These are phyloP conservation scores for Arabidopsis hybrid DNA, from an alignment of 441 rosid genomes.

Conservation along the genomic window DNA sequence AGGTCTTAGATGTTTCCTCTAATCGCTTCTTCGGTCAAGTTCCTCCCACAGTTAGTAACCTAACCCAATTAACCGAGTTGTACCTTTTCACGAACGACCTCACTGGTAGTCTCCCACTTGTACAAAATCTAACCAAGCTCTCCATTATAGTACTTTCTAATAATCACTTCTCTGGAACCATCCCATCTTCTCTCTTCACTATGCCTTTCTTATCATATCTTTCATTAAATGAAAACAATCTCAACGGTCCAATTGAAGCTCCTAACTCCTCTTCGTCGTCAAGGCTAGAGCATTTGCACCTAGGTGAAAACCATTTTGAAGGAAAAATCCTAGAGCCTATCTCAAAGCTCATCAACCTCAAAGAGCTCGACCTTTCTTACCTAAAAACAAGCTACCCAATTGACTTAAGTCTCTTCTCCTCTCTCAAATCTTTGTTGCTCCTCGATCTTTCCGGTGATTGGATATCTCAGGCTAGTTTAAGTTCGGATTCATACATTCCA, in stretches of 20 bases:
- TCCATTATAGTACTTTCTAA: not conserved
- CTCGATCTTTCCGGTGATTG: not conserved
- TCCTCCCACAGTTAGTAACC: not conserved
- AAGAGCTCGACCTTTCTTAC: not conserved
- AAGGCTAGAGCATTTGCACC: not conserved
- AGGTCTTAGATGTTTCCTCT: not conserved
- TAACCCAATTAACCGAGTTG: not conserved
- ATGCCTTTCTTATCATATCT: not conserved
- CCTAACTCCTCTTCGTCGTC: not conserved
- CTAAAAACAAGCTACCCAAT: constrained; percentile 2
- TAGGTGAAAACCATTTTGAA: not conserved
- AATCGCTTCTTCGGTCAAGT: not conserved
- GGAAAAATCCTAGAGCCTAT: constrained; percentile 5
- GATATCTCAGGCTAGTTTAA: not conserved
- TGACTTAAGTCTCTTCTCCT: not conserved
- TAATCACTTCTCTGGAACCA: not conserved
- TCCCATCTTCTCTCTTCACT: not conserved
- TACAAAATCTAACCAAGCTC: not conserved
- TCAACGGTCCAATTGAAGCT: not conserved
- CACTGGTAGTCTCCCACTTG: not conserved
- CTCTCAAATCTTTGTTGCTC: not conserved
- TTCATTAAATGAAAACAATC: not conserved
- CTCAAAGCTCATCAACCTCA: not conserved
- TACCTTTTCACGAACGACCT: not conserved
- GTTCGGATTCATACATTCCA: not conserved